Evolutionary conservation across 495 filamentous ascomycete genomes (phyloP), one percentile per base, ranked within the genome.

Genomic region (Penicillium simplicissimum): DNA sequence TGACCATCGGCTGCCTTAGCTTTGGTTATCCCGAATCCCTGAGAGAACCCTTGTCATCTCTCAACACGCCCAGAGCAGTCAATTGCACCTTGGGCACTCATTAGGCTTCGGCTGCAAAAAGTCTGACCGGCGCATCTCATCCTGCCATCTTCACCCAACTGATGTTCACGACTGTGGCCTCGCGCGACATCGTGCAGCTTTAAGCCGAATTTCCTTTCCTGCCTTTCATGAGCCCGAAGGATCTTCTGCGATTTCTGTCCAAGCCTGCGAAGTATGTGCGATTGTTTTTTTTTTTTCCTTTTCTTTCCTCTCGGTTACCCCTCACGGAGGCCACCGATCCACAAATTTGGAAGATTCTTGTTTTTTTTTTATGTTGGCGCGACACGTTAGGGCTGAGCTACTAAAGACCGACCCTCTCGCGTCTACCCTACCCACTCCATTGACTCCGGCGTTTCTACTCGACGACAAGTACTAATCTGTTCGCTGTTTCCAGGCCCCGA

Each of bases 241-340:
- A 96, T 76, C 88, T 97, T 67, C 85, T 97, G 71, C 91, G 92
- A 81, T 93, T 96, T 81, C 85, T 97, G 64, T 96, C 91, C 62
- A 96, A 96, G 82, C 94, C 93, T 70, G 92, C 91, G 73, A 97
- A 97, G 93, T 98, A 77, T 75, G 90, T 81, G 17, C 43, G 55
- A 42, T 19, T 53, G 47, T 48, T 10, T 58, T 43, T 19, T 59
- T 23, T 14, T 57, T 38, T 52, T n/a, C n/a, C 23, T 25, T 47
- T 34, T 33, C 57, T 58, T 47, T 40, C 55, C 57, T 35, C 55
- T 64, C 55, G 54, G 48, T 42, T 59, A 59, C 57, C 57, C 57
- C 57, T 59, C 57, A 59, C 23, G 17, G 36, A 38, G n/a, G 48
- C 3, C 34, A 25, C 17, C 56, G 43, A 58, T 33, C 56, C 23